phyloP scores from a whole-genome alignment of 2,329 filamentous ascomycete genomes.

The Calonectria pteridis region DNA sequence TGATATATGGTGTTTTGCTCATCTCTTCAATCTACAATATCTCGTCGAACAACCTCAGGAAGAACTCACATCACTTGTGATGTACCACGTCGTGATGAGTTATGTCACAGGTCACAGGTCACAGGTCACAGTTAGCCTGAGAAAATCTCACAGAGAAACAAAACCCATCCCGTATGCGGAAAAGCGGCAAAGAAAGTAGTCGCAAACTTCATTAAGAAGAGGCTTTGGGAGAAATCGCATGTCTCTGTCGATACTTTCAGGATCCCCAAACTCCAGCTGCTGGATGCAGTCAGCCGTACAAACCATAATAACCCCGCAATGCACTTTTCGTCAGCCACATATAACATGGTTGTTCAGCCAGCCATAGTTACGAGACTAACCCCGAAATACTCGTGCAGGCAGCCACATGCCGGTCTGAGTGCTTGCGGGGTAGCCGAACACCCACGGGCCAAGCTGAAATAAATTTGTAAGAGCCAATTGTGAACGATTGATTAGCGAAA shows the following conservation, averaged over 20 bases:
- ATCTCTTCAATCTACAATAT: neutral
- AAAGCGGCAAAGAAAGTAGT: neutral
- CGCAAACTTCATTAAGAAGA: neutral
- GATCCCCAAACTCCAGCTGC: neutral
- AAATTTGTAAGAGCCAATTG: too few relatives aligned
- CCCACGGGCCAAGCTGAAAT: too few relatives aligned
- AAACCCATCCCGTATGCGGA: neutral
- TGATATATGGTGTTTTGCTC: neutral
- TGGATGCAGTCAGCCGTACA: neutral
- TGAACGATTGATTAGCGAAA: too few relatives aligned
- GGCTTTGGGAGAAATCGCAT: neutral
- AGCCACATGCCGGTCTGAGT: neutral
- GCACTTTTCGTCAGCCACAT: neutral
- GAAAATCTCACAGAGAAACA: neutral
- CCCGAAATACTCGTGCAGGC: neutral
- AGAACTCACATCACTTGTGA: neutral
- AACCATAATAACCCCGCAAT: neutral
- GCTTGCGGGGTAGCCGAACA: neutral
- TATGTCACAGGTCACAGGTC: neutral
- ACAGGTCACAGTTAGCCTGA: neutral
- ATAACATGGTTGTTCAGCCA: neutral
- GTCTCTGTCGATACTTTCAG: neutral
- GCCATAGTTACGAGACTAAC: neutral
- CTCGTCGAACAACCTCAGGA: neutral
- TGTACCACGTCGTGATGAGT: neutral